phyloP scores from a whole-genome alignment of 2,329 filamentous ascomycete genomes.

The Aspergillus clavatus region DNA sequence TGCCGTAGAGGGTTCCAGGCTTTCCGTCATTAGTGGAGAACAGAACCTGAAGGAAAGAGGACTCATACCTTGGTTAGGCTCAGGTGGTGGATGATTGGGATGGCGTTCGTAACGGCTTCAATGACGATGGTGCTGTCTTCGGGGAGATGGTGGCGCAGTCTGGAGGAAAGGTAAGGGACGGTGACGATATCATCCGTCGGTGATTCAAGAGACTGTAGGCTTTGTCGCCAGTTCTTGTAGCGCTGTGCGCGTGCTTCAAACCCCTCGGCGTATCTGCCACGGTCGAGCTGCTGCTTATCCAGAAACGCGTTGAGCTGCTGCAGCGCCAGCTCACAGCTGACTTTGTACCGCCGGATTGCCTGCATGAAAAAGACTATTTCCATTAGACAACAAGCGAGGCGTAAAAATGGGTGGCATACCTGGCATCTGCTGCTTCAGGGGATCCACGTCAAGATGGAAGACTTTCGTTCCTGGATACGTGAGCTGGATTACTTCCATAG shows the following conservation, averaged over 20 bases:
- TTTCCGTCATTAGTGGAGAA: not conserved
- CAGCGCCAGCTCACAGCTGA: slow-evolving; percentile 43
- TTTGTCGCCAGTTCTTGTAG: not conserved
- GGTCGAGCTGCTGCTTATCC: slow-evolving; percentile 1
- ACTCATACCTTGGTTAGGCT: slow-evolving; percentile 41
- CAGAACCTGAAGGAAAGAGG: not conserved
- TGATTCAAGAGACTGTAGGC: not conserved
- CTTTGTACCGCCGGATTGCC: slow-evolving; percentile 37
- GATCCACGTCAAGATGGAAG: slow-evolving; percentile 61
- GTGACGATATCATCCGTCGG: slow-evolving; percentile 27
- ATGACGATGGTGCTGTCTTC: slow-evolving; percentile 65
- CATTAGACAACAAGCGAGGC: not conserved
- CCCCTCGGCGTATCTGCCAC: not conserved
- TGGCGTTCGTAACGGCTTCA: slow-evolving; percentile 57
- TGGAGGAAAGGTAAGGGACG: slow-evolving; percentile 51
- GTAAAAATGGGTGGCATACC: not conserved
- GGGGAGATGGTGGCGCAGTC: slow-evolving; percentile 53
- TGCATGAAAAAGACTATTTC: slow-evolving; percentile 42
- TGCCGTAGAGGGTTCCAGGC: slow-evolving; percentile 51
- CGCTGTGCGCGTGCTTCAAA: not conserved
- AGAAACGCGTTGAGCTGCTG: slow-evolving; percentile 45
- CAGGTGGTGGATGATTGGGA: slow-evolving; percentile 59
- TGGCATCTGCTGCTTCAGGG: slow-evolving; percentile 47
- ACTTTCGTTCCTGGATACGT: slow-evolving; percentile 43
- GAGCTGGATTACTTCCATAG: not conserved